Base-by-base conservation (phyloP, 139 green algal species). In the Tetraselmis striata region DNA sequence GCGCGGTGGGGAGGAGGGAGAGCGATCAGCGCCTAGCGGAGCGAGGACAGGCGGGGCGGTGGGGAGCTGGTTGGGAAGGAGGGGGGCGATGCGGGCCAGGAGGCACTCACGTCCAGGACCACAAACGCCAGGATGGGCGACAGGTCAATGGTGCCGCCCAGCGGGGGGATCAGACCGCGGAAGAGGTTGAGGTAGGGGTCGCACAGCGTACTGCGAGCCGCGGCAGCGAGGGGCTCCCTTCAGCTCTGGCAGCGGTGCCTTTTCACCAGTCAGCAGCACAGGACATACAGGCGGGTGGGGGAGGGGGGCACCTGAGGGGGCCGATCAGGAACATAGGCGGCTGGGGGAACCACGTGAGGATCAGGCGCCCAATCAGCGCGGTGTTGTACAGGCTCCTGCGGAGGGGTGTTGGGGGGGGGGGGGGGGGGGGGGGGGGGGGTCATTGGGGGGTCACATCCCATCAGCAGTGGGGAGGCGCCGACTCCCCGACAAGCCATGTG, bases 151-250 rank as follows among this genome's bases (percentile, higher is more conserved):
- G 90, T 95, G 29, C 93, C 94, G 1, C 95, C 97, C 0, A 99
- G 78, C 0, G 96, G 96, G 0, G 96, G 96, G 76, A 99, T 98
- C 77, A 99, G 92, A 31, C 96, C 96, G 18, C 96, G 83, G 92
- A 99, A 99, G n/a, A 99, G 88, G 89, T 98, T 98, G 1, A 99
- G 89, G 88, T 98, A 98, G 23, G 95, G 95, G 87, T 98, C 95
- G 83, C 90, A 95, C 2, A 98, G 79, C 1, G 95, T 98, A 78
- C 84, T 90, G 80, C n/a, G n/a, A n/a, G n/a, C n/a, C n/a, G n/a
- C n/a, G n/a, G n/a, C n/a, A n/a, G n/a, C n/a, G n/a, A n/a, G n/a
- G n/a, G n/a, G n/a, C n/a, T n/a, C n/a, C n/a, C n/a, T n/a, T n/a
- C n/a, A n/a, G n/a, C n/a, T n/a, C n/a, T n/a, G n/a, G n/a, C n/a